A percentile compares a stretch with the other conserved stretches of the same genome.
These are phyloP conservation scores for Drosera capensis DNA, from an alignment of 148 eudicot genomes.

Conservation along the genomic window DNA sequence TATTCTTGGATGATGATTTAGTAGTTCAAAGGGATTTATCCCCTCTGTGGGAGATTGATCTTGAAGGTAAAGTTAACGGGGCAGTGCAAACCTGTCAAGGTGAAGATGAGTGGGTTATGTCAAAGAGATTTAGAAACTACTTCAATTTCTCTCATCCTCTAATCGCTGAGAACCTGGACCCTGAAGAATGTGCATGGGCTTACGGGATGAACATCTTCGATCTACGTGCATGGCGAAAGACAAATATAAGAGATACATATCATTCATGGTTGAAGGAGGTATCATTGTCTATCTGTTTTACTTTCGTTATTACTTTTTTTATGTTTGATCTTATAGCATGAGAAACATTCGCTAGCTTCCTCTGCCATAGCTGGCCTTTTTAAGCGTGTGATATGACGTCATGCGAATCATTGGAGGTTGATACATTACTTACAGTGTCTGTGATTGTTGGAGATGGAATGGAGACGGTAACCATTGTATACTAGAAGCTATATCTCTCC, in stretches of 20 bases:
- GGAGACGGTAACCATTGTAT: no score
- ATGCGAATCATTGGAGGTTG: no score
- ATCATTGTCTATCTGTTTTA: no score
- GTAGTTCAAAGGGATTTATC: slow-evolving; percentile 88
- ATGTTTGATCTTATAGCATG: no score
- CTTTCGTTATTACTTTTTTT: background rate
- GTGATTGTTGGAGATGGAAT: no score
- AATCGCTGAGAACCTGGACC: slow-evolving; percentile 58
- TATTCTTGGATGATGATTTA: slow-evolving; percentile 89
- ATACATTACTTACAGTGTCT: no score
- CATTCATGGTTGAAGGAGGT: slow-evolving; percentile 98
- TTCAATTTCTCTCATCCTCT: slow-evolving; percentile 96
- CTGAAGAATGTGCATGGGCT: slow-evolving; percentile 99
- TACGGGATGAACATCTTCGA: slow-evolving; percentile 98
- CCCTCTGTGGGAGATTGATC: slow-evolving; percentile 91
- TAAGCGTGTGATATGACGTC: background rate
- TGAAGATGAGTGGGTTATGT: slow-evolving; percentile 93
- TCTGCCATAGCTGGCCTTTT: background rate
- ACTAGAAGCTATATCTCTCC: no score
- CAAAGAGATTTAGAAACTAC: slow-evolving; percentile 77
- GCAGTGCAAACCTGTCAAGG: slow-evolving; percentile 99
- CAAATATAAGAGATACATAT: slow-evolving; percentile 72
- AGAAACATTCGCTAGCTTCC: no score
- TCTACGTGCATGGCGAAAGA: slow-evolving; percentile 78
- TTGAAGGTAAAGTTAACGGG: slow-evolving; percentile 89